Percentiles rank a stretch among this genome's conserved stretches.
These are phyloP conservation scores for Termitomyces sp. DNA, from an alignment of 768 basidiomycete species.

Conservation along the genomic window DNA sequence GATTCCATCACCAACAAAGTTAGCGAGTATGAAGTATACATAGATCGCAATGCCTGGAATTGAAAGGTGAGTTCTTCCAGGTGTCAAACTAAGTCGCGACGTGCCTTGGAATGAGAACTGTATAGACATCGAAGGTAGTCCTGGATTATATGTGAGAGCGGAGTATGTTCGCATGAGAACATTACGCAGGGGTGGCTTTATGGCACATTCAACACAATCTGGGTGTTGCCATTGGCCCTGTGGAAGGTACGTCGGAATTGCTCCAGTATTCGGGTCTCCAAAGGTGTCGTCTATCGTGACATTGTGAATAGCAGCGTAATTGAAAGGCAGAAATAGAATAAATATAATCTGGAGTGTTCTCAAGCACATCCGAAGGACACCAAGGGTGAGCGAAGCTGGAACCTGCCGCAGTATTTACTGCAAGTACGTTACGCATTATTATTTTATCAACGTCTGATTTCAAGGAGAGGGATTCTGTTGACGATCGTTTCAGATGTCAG, in stretches of 20 bases:
- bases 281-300: slow-evolving; percentile 20
- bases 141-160: slow-evolving; percentile 13
- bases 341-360: not conserved
- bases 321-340: not conserved
- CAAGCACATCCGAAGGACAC: not conserved
- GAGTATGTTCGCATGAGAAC: slow-evolving; percentile 16
- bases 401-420: not conserved
- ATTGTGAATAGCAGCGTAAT: slow-evolving; percentile 1
- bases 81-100: not conserved
- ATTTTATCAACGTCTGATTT: not conserved
- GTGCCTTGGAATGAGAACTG: slow-evolving; percentile 14
- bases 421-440: not conserved
- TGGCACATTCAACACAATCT: slow-evolving; percentile 9
- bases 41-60: slow-evolving; percentile 29
- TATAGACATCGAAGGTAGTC: slow-evolving; percentile 7
- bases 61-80: too few relatives aligned
- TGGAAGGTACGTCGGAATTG: slow-evolving; percentile 14
- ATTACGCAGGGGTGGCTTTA: slow-evolving; percentile 7
- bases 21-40: slow-evolving; percentile 32
- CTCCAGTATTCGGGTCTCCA: slow-evolving; percentile 16
- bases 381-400: not conserved
- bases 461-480: not conserved
- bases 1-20: slow-evolving; percentile 14
- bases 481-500: not conserved
- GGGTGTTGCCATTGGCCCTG: slow-evolving; percentile 13